Evolutionary conservation across 768 basidiomycete species (phyloP), one percentile per base, ranked within the genome.

Genomic region (Austroboletus festivus): DNA sequence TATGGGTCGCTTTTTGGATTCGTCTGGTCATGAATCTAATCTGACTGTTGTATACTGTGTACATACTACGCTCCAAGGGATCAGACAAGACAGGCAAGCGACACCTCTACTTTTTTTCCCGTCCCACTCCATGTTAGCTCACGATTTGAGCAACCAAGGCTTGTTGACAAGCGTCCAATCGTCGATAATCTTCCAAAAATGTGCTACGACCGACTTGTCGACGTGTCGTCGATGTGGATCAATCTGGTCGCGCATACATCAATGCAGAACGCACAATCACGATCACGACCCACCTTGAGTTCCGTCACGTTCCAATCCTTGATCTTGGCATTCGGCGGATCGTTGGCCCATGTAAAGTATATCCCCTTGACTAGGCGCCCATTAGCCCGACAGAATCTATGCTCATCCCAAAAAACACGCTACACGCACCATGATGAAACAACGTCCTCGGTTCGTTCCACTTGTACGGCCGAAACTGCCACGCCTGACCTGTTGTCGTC

Each of bases 291-390:
- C 54, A 89, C 94, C 79, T 91, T 93, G 53, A 97, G 78, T 61
- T 95, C 90, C 0, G 89, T 89, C 16, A 99, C 95, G 56, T 97
- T 97, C 96, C 96, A 98, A 52, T 95, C 92, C 65, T 88, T 88
- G 54, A 95, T 88, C 55, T 86, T 90, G 0, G 81, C 66, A 54
- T 96, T 95, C 19, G 86, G 83, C 8, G 91, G 88, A 57, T 96
- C 93, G 58, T 92, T 93, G 38, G 87, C 79, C 89, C 93, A 93
- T n/a, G 91, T 82, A 19, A 97, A 85, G 65, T 96, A 92, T 21
- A 99, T 78, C 2, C 96, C 96, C 67, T 95, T 95, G 22, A 99
- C 95, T 97, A 55, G n/a, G n/a, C n/a, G n/a, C n/a, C n/a, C n/a
- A n/a, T n/a, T n/a, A n/a, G n/a, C n/a, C n/a, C n/a, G n/a, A n/a